Conservation (phyloP, 495 filamentous ascomycete genomes). For the Podospora pseudocomata region DNA sequence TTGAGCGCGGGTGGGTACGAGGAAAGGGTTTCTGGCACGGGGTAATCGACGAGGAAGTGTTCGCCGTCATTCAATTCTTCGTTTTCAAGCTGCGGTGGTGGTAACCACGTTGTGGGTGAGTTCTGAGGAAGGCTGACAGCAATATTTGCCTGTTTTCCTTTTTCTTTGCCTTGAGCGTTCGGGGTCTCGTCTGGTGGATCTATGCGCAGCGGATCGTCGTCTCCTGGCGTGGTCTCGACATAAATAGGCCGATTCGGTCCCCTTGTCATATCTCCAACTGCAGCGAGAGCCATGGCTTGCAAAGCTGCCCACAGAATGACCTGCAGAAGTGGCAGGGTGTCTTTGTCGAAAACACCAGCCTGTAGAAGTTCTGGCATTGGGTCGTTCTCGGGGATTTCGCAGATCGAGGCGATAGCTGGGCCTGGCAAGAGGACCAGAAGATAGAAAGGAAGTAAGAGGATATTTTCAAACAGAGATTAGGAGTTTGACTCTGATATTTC, state of each 20-base stretch:
- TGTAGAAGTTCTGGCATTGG: not conserved
- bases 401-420: not conserved
- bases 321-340: not conserved
- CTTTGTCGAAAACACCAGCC: not conserved
- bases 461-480: not conserved
- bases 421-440: not conserved
- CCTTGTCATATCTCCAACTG: not conserved
- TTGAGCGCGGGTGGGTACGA: not conserved
- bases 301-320: not conserved
- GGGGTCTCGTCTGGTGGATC: too few relatives aligned
- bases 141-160: not conserved
- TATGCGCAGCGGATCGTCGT: too few relatives aligned
- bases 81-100: not conserved
- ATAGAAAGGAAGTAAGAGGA: not conserved
- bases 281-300: not conserved
- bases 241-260: not conserved
- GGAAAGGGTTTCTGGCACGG: not conserved
- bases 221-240: not conserved
- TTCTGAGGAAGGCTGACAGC: not conserved
- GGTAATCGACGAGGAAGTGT: not conserved
- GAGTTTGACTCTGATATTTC: not conserved
- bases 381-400: not conserved
- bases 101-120: not conserved
- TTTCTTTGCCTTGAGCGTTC: not conserved
- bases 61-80: not conserved